phyloP scores from a whole-genome alignment of 768 basidiomycete species.

The Mycena vitilis region DNA sequence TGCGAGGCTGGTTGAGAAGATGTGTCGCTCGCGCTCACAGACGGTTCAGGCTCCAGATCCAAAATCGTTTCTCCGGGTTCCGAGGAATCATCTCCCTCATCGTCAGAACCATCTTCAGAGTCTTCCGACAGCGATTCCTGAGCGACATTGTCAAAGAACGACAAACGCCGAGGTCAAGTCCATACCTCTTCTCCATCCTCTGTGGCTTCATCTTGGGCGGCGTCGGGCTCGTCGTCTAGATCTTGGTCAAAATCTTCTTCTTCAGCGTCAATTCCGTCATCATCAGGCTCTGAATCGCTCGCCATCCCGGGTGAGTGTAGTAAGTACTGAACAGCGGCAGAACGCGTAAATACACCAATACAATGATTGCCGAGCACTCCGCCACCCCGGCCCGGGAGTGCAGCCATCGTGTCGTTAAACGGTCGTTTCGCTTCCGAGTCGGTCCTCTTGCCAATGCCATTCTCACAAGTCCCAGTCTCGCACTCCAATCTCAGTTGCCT shows the following conservation, averaged over 20 bases:
- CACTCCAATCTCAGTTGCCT: too few species aligned
- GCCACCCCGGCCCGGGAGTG: background rate
- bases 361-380: background rate
- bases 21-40: slow-evolving; percentile 39
- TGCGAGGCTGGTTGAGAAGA: slow-evolving; percentile 43
- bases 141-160: slow-evolving; percentile 15
- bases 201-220: slow-evolving; percentile 66
- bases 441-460: too few species aligned
- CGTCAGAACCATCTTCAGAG: slow-evolving; percentile 62
- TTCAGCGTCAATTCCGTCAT: slow-evolving; percentile 64
- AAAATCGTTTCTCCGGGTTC: slow-evolving; percentile 48
- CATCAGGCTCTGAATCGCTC: slow-evolving; percentile 75
- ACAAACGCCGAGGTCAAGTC: slow-evolving; percentile 8
- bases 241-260: slow-evolving; percentile 72
- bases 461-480: too few species aligned
- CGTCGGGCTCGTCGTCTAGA: slow-evolving; percentile 54
- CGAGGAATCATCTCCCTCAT: slow-evolving; percentile 62
- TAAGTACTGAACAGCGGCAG: slow-evolving; percentile 9
- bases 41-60: slow-evolving; percentile 41
- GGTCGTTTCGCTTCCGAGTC: too few species aligned
- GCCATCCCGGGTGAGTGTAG: slow-evolving; percentile 48
- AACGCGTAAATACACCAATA: slow-evolving; percentile 17
- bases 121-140: slow-evolving; percentile 73
- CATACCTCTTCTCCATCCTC: slow-evolving; percentile 76
- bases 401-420: too few species aligned